phyloP scores from a whole-genome alignment of 495 filamentous ascomycete genomes.

The Barbatosphaeria neglecta region DNA sequence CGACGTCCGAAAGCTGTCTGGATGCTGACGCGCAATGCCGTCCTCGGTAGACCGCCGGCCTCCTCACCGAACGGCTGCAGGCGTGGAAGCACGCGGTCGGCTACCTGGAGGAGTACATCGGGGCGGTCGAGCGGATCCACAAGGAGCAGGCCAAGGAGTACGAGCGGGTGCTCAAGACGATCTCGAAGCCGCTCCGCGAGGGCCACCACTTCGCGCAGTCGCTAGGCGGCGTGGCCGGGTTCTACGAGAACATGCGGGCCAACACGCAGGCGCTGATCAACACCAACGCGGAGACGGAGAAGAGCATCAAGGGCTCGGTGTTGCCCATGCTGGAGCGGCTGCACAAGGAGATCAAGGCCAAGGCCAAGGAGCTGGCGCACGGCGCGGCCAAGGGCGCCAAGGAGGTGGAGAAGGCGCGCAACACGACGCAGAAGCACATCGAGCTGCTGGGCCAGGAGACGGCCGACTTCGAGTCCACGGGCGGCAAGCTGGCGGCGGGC shows the following conservation, averaged over 20 bases:
- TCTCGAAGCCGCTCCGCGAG: slow-evolving; percentile 74
- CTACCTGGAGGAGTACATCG: slow-evolving; percentile 83
- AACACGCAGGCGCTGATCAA: slow-evolving; percentile 87
- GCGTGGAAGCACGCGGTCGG: slow-evolving; percentile 93
- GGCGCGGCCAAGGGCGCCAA: slow-evolving; percentile 84
- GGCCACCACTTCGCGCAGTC: slow-evolving; percentile 84
- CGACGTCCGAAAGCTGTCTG: too few species aligned
- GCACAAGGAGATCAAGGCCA: slow-evolving; percentile 92
- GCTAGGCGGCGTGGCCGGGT: slow-evolving; percentile 68
- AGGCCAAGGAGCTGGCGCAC: slow-evolving; percentile 71
- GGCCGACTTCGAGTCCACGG: slow-evolving; percentile 58
- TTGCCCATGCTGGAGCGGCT: slow-evolving; percentile 81
- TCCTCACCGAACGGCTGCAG: slow-evolving; percentile 73
- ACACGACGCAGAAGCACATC: slow-evolving; percentile 84
- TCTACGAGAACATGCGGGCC: slow-evolving; percentile 85
- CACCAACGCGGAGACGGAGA: slow-evolving; percentile 78
- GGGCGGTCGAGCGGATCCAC: slow-evolving; percentile 70
- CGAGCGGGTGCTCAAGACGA: slow-evolving; percentile 87
- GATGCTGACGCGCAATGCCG: too few species aligned
- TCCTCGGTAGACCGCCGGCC: slow-evolving; percentile 52
- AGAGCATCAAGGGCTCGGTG: slow-evolving; percentile 69
- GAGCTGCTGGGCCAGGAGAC: slow-evolving; percentile 81
- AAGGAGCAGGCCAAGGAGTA: slow-evolving; percentile 85
- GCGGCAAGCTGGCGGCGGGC: slow-evolving; percentile 49
- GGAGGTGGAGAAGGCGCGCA: slow-evolving; percentile 80